A percentile compares a stretch with the other conserved stretches of the same genome.
Evolutionary conservation across 2,329 filamentous ascomycete genomes (phyloP).

Genomic region (Stemphylium beticola): DNA sequence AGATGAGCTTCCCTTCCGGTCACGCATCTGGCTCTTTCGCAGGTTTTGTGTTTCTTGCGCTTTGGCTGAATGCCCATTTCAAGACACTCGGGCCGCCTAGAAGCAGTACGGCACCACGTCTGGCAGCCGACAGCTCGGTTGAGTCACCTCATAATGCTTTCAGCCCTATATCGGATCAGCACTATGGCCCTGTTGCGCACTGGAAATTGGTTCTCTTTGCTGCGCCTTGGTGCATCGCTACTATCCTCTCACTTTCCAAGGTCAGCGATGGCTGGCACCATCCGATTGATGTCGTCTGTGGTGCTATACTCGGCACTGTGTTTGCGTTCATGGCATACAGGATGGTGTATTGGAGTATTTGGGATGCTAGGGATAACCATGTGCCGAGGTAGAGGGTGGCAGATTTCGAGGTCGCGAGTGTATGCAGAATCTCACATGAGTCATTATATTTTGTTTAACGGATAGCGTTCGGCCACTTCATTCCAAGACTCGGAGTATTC

Average conservation of each 20-base stretch:
- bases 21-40: constrained; percentile 41
- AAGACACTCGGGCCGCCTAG: constrained; percentile 23
- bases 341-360: constrained; percentile 60
- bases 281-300: constrained; percentile 71
- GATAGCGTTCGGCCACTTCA: too few species aligned
- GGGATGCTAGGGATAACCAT: constrained; percentile 25
- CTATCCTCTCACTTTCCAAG: constrained; percentile 68
- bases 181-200: constrained; percentile 46
- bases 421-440: too few species aligned
- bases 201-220: constrained; percentile 71
- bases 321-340: constrained; percentile 68
- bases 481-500: too few species aligned
- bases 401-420: too few species aligned
- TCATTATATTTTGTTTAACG: too few species aligned
- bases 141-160: background rate
- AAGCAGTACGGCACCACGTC: background rate
- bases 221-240: constrained; percentile 67
- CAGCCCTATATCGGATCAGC: background rate
- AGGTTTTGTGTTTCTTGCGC: constrained; percentile 38
- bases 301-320: constrained; percentile 65
- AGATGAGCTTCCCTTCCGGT: constrained; percentile 42
- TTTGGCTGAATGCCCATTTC: constrained; percentile 39
- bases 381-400: constrained; percentile 12
- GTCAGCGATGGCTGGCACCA: constrained; percentile 73
- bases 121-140: too few species aligned